phyloP scores from a whole-genome alignment of 768 basidiomycete species.

The Sarcodon sp. region DNA sequence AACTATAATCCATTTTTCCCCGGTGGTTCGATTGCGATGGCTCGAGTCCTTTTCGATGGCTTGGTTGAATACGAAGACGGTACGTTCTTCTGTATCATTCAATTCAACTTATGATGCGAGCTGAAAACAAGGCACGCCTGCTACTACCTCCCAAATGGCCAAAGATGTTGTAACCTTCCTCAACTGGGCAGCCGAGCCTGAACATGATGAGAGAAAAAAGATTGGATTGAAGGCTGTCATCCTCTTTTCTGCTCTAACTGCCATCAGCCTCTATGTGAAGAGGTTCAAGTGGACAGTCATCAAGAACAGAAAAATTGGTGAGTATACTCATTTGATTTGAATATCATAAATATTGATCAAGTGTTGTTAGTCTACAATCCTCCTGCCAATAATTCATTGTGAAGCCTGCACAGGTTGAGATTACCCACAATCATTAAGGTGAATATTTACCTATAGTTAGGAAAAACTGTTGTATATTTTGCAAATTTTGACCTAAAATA shows the following conservation, averaged over 20 bases:
- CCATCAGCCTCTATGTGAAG: slow-evolving; percentile 80
- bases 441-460: too few species aligned
- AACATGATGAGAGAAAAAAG: slow-evolving; percentile 97
- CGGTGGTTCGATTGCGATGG: slow-evolving; percentile 97
- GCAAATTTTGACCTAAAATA: too few species aligned
- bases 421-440: too few species aligned
- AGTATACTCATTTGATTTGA: slow-evolving; percentile 17
- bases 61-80: slow-evolving; percentile 96
- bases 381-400: too few species aligned
- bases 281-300: slow-evolving; percentile 89
- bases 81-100: slow-evolving; percentile 12
- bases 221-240: slow-evolving; percentile 93
- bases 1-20: slow-evolving; percentile 99
- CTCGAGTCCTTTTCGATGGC: slow-evolving; percentile 90
- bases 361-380: not conserved
- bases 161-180: slow-evolving; percentile 97
- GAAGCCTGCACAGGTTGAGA: too few species aligned
- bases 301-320: slow-evolving; percentile 89
- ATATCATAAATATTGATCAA: not conserved
- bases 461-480: too few species aligned
- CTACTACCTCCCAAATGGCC: slow-evolving; percentile 97
- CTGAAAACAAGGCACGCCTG: slow-evolving; percentile 62
- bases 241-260: slow-evolving; percentile 76
- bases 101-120: not conserved
- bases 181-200: slow-evolving; percentile 95